phyloP scores from a whole-genome alignment of 2,329 filamentous ascomycete species.

The Simplicillium sp. region DNA sequence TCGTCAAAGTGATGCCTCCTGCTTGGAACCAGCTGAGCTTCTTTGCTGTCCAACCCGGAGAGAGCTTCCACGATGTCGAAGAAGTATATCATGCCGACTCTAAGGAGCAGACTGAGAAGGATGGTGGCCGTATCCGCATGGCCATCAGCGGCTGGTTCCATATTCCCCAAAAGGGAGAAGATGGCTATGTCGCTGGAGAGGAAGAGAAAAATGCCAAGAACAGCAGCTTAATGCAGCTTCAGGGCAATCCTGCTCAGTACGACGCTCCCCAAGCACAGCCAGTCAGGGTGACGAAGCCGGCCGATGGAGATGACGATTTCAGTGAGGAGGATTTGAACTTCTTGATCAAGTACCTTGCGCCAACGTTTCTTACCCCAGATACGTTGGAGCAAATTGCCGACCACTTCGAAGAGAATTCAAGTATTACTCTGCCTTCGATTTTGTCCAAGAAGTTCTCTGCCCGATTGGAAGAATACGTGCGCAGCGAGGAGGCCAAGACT shows the following conservation, averaged over 20 bases:
- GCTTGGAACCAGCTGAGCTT: slow-evolving; percentile 97
- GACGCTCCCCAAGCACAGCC: slow-evolving; percentile 65
- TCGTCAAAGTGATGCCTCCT: slow-evolving; percentile 75
- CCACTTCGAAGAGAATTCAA: slow-evolving; percentile 74
- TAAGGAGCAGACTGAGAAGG: slow-evolving; percentile 50
- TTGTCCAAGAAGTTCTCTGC: slow-evolving; percentile 69
- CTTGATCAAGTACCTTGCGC: slow-evolving; percentile 79
- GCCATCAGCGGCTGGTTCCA: slow-evolving; percentile 99
- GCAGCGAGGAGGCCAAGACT: slow-evolving; percentile 46
- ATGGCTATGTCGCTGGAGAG: slow-evolving; percentile 78
- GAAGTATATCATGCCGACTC: slow-evolving; percentile 75
- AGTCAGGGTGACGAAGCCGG: slow-evolving; percentile 30
- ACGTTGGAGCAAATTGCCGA: slow-evolving; percentile 74
- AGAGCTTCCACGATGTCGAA: slow-evolving; percentile 98
- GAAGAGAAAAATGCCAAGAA: slow-evolving; percentile 83
- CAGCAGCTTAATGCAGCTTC: slow-evolving; percentile 85
- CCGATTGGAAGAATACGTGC: slow-evolving; percentile 61
- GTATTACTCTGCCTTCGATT: slow-evolving; percentile 71
- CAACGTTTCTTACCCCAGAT: slow-evolving; percentile 85
- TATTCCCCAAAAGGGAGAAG: slow-evolving; percentile 89
- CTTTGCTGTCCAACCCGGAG: slow-evolving; percentile 95
- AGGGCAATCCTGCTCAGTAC: slow-evolving; percentile 84
- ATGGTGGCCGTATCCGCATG: slow-evolving; percentile 80
- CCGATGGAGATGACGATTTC: slow-evolving; percentile 45
- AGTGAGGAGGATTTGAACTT: slow-evolving; percentile 80